phyloP scores from a whole-genome alignment of 1,139 yeast genomes.

The Saccharomyces hybrid region DNA sequence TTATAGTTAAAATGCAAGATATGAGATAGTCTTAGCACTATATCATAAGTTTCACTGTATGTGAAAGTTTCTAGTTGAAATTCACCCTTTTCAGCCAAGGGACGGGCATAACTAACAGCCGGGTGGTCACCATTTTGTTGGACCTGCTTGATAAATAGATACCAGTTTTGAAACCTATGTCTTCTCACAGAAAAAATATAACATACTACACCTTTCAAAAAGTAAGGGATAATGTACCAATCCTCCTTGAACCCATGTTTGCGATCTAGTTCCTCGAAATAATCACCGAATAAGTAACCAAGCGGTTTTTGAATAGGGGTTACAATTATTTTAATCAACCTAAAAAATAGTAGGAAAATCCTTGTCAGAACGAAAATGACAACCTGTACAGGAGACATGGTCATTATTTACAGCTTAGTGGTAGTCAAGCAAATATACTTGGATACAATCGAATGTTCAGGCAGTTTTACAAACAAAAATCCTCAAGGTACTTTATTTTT shows the following conservation, averaged over 20 bases:
- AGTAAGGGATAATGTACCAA: constrained; percentile 40
- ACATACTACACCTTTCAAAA: constrained; percentile 37
- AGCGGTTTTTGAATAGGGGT: constrained; percentile 12
- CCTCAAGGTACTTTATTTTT: neutral
- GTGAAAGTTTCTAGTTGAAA: constrained; percentile 60
- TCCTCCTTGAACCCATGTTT: constrained; percentile 51
- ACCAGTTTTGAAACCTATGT: constrained; percentile 59
- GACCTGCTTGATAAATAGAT: constrained; percentile 50
- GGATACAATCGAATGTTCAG: neutral
- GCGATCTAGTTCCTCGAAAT: constrained; percentile 37
- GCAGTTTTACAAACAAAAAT: too few species aligned
- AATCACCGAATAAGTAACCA: constrained; percentile 14
- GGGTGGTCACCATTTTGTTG: constrained; percentile 42
- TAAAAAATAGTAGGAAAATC: constrained; percentile 11
- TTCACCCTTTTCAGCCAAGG: constrained; percentile 39
- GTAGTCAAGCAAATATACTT: neutral
- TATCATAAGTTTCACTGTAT: constrained; percentile 58
- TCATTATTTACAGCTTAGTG: neutral
- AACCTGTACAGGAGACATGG: constrained; percentile 7
- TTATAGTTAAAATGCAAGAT: constrained; percentile 59
- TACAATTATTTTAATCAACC: constrained; percentile 16
- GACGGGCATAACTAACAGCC: constrained; percentile 61
- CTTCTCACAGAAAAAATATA: constrained; percentile 38
- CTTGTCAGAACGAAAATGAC: constrained; percentile 12
- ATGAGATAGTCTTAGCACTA: constrained; percentile 57